Base-by-base conservation (phyloP, 306 rosid genomes). In the Hippophae rhamnoides region DNA sequence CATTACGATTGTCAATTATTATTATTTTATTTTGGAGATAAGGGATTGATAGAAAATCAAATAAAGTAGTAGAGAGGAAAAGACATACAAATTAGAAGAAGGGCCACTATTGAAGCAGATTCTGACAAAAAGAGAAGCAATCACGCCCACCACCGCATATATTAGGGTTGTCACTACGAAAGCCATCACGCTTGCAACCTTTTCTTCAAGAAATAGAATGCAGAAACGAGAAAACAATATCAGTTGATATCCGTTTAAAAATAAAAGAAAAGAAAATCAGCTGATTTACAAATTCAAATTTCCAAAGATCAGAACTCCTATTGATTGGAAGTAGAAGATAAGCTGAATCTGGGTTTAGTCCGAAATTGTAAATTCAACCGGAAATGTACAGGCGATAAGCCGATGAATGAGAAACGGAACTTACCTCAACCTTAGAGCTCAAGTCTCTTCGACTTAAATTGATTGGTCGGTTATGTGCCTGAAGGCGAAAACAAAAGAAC, bases 51-150 rank as follows among this genome's bases (percentile, higher is more conserved):
- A 27, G 38, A 27, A 27, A 27, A 27, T 27, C 44, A 26, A 56
- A 42, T 9, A 6, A 13, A 26, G 10, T 7, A 52, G 26, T 4
- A 8, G 59, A 38, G 56, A 11, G 45, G 3, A 10, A 3, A 58
- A 18, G 18, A 61, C 77, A 13, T 67, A 73, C 77, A 73, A 51
- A 56, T 73, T 67, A 26, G 61, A 18, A 13, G 77, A 73, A n/a
- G 73, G 57, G 64, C 69, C 69, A 51, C 73, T 41, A 27, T 65
- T 63, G 52, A 42, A 67, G 57, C 77, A 73, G 52, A 67, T 61
- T 73, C 77, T 61, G 61, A 73, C 77, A 60, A 73, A 26, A 41
- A 73, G 69, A 46, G 78, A 73, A 61, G 73, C 69, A 63, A 73
- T 62, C 23, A 73, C 10, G 51, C 73, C 73, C 10, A 67, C 78